Base-by-base conservation (phyloP, 1,139 yeast genomes). In the Debaryomycetaceae sp. region DNA sequence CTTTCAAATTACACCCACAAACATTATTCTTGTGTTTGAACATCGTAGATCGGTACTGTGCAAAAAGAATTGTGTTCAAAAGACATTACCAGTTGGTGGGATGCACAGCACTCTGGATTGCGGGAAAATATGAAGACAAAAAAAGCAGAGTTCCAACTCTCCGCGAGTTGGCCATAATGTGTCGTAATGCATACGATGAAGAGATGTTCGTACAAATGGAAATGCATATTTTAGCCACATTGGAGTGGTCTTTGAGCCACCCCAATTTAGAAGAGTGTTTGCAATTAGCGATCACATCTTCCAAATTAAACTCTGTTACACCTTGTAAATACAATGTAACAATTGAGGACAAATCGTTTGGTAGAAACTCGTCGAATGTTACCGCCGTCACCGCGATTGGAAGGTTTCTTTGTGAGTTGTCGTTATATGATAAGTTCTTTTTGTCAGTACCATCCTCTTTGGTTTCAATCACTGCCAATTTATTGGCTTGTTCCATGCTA, bases 171-270 rank as follows among this genome's bases (percentile, higher is more conserved):
- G 75, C 84, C 16, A 67, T 79, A 49, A 78, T 88, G 82, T 87
- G 96, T 63, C 78, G 95, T 46, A 79, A 81, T 53, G 88, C 89
- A 11, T 91, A 88, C 58, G 95, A 88, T 49, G 84, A 82, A 49
- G 83, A 84, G 46, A 88, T 91, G 95, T 89, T 92, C 64, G 75
- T 84, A 34, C 97, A 91, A 61, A 92, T 92, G 98, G 98, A 92
- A 65, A 79, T 80, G 63, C 98, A 92, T 61, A 84, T 92, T 33
- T 69, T 92, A 40, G 68, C 81, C 40, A 89, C 98, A 1, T 68
- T 92, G 41, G 87, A 87, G 41, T 92, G 98, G 98, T 70, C 76
- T 9, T 60, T 87, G 38, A 78, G 82, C 33, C 81, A 78, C 41
- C 84, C 87, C 5, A 68, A 75, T 34, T 65, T 81, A 39, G 85